A percentile compares a stretch with the other conserved stretches of the same genome.
These are phyloP conservation scores for Chalara sp. DNA, from an alignment of 2,329 filamentous ascomycete species.

Conservation along the genomic window DNA sequence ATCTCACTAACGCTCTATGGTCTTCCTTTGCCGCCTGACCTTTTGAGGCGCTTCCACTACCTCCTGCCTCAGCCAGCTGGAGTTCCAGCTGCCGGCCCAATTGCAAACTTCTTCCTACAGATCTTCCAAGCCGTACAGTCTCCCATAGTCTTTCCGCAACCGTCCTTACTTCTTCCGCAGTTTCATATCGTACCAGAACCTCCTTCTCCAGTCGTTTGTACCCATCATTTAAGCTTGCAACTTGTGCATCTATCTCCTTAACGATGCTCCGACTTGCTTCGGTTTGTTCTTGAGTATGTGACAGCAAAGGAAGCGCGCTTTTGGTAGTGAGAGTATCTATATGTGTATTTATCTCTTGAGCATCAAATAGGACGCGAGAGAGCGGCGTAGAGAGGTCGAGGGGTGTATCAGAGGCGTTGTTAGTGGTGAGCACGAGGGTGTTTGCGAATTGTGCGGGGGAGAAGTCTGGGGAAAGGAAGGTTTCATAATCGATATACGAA, in stretches of 20 bases:
- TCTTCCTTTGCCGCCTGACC: conserved; percentile 47
- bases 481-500: conserved; percentile 94
- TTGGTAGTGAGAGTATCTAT: conserved; percentile 86
- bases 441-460: conserved; percentile 80
- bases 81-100: conserved; percentile 81
- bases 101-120: conserved; percentile 71
- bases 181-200: conserved; percentile 77
- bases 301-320: conserved; percentile 72
- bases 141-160: conserved; percentile 75
- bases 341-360: conserved; percentile 93
- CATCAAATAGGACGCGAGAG: conserved; percentile 89
- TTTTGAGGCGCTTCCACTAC: conserved; percentile 27
- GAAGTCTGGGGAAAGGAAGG: conserved; percentile 80
- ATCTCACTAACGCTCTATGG: conserved; percentile 73
- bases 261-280: conserved; percentile 67
- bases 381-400: conserved; percentile 92
- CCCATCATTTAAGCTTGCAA: conserved; percentile 73
- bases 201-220: conserved; percentile 83
- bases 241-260: conserved; percentile 70
- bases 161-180: conserved; percentile 73
- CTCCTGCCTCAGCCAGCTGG: conserved; percentile 64
- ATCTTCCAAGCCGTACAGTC: conserved; percentile 68
- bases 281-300: conserved; percentile 69
- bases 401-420: conserved; percentile 83
- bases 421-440: conserved; percentile 78